Evolutionary conservation across 345 rosid species (phyloP), one percentile per base, ranked within the genome.

Genomic region (Xanthoceras sorbifolium): DNA sequence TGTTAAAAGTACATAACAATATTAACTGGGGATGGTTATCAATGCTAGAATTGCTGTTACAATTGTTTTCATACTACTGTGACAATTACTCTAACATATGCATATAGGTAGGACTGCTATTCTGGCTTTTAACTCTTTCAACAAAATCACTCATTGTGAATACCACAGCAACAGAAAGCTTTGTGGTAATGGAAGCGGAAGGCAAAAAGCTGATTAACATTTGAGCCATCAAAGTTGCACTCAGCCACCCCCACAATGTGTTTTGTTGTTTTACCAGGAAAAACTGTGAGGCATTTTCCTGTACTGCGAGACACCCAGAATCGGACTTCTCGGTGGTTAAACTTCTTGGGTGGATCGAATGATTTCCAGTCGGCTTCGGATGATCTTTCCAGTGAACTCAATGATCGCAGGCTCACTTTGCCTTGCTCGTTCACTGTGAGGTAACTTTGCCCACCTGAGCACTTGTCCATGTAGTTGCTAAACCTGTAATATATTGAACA

Each of bases 191-290:
- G 89, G 80, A 85, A 89, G 18, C 85, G 79, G 50, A 86, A 84
- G 25, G 86, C 90, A 9, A 89, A 89, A 52, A 86, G 78, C 77
- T 85, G 92, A 48, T 25, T 59, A 64, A 79, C 77, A 26, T 85
- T 84, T 34, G 92, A 81, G 74, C 90, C 90, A 70, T 89, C 87
- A 6, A 87, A 84, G 78, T 78, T 81, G 86, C 92, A 84, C 3
- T 71, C 78, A 17, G 87, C 80, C 63, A 84, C 86, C 15, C 90
- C 86, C 12, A 85, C 85, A 1, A 36, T 74, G 48, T 38, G 76
- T 55, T 82, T 85, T 31, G 74, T 22, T 36, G 68, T 14, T 38
- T 78, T 82, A 73, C 67, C 78, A 9, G 20, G 42, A 4, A 82
- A 69, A 69, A 87, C 81, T 11, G 90, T 84, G 1, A 84, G 89